A percentile compares a stretch with the other conserved stretches of the same genome.
Conservation (phyloP, 257 asterid species). For the Jacaranda copaia region DNA sequence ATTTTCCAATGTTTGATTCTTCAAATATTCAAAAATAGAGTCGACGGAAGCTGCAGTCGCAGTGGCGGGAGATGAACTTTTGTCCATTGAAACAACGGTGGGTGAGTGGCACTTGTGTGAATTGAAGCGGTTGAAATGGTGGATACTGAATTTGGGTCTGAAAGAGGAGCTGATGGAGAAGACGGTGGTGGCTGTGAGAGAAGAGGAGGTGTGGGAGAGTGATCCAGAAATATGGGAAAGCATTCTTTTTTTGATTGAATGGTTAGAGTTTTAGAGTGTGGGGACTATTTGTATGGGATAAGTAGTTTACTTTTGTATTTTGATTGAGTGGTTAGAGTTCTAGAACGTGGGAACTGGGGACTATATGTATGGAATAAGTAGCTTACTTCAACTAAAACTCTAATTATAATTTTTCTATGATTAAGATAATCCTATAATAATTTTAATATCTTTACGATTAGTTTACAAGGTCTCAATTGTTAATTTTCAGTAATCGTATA, state of each 20-base stretch:
- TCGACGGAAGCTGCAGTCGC: conserved; percentile 55
- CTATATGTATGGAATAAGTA: too few species aligned
- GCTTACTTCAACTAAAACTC: too few species aligned
- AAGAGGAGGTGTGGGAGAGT: conserved; percentile 49
- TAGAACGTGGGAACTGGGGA: too few species aligned
- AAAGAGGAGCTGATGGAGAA: conserved; percentile 42
- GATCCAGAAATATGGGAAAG: conserved; percentile 55
- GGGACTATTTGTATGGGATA: too few species aligned
- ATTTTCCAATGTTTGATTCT: conserved; percentile 58
- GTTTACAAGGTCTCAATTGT: too few species aligned
- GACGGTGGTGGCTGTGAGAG: conserved; percentile 55
- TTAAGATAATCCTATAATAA: too few species aligned
- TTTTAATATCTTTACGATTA: too few species aligned
- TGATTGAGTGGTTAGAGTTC: too few species aligned
- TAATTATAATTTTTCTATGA: too few species aligned
- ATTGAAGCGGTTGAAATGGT: conserved; percentile 41
- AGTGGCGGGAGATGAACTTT: conserved; percentile 41
- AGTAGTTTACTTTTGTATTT: too few species aligned
- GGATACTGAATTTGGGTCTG: conserved; percentile 45
- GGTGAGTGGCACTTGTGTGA: conserved; percentile 46
- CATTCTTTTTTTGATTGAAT: conserved; percentile 29
- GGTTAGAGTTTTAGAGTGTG: too few species aligned
- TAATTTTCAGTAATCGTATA: too few species aligned
- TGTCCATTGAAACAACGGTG: conserved; percentile 60
- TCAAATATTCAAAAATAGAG: conserved; percentile 68